phyloP scores from a whole-genome alignment of 202 grass and related monocot genomes.

The Zoysia matrella region DNA sequence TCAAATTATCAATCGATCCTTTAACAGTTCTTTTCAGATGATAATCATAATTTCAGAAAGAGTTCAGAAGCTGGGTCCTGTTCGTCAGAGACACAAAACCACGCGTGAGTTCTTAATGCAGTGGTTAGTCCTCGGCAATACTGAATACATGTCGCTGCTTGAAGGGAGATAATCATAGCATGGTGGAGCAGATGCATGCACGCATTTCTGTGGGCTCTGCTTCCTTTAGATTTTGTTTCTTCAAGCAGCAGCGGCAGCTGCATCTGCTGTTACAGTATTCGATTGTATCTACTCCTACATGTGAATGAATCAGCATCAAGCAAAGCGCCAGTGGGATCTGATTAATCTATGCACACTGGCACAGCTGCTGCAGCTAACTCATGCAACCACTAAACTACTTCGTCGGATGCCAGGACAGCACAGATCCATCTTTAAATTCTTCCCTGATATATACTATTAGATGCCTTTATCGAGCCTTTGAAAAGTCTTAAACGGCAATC shows the following conservation, averaged over 20 bases:
- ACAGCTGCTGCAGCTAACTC: conserved; percentile 42
- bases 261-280: conserved; percentile 40
- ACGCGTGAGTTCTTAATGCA: conserved; percentile 16
- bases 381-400: conserved; percentile 55
- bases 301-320: conserved; percentile 50
- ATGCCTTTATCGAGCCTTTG: conserved; percentile 49
- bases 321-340: conserved; percentile 39
- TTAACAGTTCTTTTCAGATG: background rate
- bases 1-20: conserved; percentile 8
- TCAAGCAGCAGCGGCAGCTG: conserved; percentile 29
- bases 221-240: conserved; percentile 9
- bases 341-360: conserved; percentile 27
- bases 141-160: conserved; percentile 41
- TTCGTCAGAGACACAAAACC: conserved; percentile 23
- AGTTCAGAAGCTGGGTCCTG: conserved; percentile 12
- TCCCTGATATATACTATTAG: conserved; percentile 19
- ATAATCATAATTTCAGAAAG: conserved; percentile 17
- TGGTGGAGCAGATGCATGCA: conserved; percentile 61
- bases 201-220: conserved; percentile 36
- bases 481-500: conserved; percentile 36
- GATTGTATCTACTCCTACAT: conserved; percentile 28
- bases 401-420: conserved; percentile 41
- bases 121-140: conserved; percentile 47
- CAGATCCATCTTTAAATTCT: conserved; percentile 42
- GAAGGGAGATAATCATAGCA: conserved; percentile 32